Evolutionary conservation across 2,329 filamentous ascomycete species (phyloP).

Genomic region (Trichoderma brevicompactum): DNA sequence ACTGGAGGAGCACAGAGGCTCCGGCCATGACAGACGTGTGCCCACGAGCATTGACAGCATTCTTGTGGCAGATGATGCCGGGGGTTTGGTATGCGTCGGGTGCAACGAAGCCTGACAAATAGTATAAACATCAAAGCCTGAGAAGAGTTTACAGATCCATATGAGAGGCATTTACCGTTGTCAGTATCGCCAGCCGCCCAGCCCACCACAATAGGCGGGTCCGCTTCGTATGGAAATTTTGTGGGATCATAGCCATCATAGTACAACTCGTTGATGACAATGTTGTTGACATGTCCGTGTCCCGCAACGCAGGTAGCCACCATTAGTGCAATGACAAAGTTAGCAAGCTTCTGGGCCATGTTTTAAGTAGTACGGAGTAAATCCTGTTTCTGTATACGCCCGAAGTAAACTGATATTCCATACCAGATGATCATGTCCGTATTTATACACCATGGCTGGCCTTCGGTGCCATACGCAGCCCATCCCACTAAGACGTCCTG

Average conservation of each 20-base stretch:
- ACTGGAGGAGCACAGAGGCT: conserved; percentile 51
- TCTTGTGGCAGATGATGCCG: conserved; percentile 56
- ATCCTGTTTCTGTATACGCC: background rate
- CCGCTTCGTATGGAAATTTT: conserved; percentile 42
- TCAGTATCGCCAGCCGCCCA: conserved; percentile 50
- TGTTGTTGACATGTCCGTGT: conserved; percentile 48
- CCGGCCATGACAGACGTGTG: conserved; percentile 51
- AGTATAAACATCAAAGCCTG: background rate
- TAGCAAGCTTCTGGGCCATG: conserved; percentile 17
- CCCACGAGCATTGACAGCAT: conserved; percentile 46
- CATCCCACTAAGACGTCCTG: background rate
- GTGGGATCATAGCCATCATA: conserved; percentile 48
- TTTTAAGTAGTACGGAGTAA: conserved; percentile 2
- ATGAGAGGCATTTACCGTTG: conserved; percentile 38
- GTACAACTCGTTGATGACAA: conserved; percentile 50
- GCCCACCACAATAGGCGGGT: conserved; percentile 45
- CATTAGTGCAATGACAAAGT: conserved; percentile 11
- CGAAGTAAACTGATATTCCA: background rate
- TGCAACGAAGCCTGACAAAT: conserved; percentile 47
- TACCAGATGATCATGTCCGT: conserved; percentile 17
- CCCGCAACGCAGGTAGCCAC: conserved; percentile 21
- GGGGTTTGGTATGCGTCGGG: conserved; percentile 48
- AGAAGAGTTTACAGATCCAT: background rate
- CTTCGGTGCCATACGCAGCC: conserved; percentile 1
- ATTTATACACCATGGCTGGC: conserved; percentile 20